phyloP scores from a whole-genome alignment of 1,284 basidiomycete genomes.

The Sphaerobolus stellatus region DNA sequence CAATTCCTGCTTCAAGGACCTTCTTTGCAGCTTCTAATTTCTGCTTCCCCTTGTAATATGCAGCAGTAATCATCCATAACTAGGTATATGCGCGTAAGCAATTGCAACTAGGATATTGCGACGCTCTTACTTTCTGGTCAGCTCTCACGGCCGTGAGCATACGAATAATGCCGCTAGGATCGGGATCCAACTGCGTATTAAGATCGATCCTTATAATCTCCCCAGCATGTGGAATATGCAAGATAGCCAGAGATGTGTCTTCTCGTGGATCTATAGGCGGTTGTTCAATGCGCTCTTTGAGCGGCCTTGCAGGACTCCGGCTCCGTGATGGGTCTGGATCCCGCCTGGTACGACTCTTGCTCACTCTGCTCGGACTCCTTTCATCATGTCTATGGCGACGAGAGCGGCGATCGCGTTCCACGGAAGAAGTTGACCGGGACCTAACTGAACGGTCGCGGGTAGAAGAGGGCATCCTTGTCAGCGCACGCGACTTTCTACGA shows the following conservation, averaged over 20 bases:
- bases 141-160: constrained; percentile 30
- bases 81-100: neutral
- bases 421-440: too few species aligned
- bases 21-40: constrained; percentile 41
- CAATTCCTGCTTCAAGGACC: constrained; percentile 12
- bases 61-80: constrained; percentile 53
- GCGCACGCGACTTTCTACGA: too few species aligned
- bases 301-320: too few species aligned
- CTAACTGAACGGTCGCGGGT: too few species aligned
- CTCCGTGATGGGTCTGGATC: too few species aligned
- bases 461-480: too few species aligned
- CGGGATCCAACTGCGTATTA: constrained; percentile 36
- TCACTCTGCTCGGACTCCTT: too few species aligned
- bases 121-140: constrained; percentile 5
- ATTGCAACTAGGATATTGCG: constrained; percentile 43
- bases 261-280: too few species aligned
- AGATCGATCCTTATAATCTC: constrained; percentile 44
- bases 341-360: too few species aligned
- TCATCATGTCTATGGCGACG: too few species aligned
- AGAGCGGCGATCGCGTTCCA: too few species aligned
- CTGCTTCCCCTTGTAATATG: constrained; percentile 49
- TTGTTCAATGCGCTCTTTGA: too few species aligned
- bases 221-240: constrained; percentile 23
- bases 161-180: constrained; percentile 45
- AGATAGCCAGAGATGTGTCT: neutral